Conservation (phyloP, 2,329 filamentous ascomycete species). For the Calonectria naviculata region DNA sequence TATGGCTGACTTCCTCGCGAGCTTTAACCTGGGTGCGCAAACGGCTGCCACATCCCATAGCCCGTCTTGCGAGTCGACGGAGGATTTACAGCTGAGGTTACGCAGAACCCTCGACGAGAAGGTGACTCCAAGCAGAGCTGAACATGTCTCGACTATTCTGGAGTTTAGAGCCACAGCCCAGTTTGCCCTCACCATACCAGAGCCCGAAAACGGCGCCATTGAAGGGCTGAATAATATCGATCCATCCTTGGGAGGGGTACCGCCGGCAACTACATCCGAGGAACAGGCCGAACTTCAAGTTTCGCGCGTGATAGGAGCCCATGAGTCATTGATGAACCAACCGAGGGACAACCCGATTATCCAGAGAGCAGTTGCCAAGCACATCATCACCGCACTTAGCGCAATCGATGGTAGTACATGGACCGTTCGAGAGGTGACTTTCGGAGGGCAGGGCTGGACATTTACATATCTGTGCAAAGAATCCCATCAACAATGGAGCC, state of each 20-base stretch:
- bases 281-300: conserved; percentile 33
- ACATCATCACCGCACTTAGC: conserved; percentile 57
- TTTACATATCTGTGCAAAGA: conserved; percentile 65
- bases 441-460: conserved; percentile 61
- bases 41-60: conserved; percentile 32
- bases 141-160: conserved; percentile 60
- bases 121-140: conserved; percentile 58
- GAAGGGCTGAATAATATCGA: conserved; percentile 49
- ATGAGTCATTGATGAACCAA: conserved; percentile 61
- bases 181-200: conserved; percentile 54
- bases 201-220: conserved; percentile 48
- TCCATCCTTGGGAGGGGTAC: conserved; percentile 46
- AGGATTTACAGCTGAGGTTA: conserved; percentile 61
- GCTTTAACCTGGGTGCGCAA: conserved; percentile 46
- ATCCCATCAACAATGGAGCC: conserved; percentile 63
- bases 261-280: conserved; percentile 24
- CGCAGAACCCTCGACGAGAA: conserved; percentile 53
- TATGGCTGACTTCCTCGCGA: conserved; percentile 54
- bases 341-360: conserved; percentile 58
- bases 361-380: conserved; percentile 61
- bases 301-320: conserved; percentile 54
- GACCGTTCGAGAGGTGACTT: conserved; percentile 57
- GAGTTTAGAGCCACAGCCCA: conserved; percentile 57
- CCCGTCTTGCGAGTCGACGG: conserved; percentile 46
- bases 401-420: conserved; percentile 61